Base-by-base conservation (phyloP, 2,329 filamentous ascomycete species). In the Monilinia aucupariae region DNA sequence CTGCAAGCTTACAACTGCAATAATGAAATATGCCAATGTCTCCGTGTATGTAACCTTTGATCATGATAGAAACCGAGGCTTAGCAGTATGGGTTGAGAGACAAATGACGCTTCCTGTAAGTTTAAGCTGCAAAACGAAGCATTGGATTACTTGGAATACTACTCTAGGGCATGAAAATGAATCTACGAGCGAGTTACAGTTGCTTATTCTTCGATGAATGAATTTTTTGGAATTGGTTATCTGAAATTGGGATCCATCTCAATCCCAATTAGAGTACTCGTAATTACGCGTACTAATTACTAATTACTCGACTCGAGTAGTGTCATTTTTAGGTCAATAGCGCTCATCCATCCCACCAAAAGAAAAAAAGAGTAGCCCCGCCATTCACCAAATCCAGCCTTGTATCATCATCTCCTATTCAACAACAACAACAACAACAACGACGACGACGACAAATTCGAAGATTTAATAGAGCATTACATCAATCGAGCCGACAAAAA, bases 331-430 rank as follows among this genome's bases (percentile, higher is more conserved):
- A 30, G 51, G 20, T 43, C 39, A 17, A 17, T 41, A 13, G 43
- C n/a, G 4, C 17, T 30, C 37, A 39, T 27, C 17, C 43, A 53
- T 60, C 45, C 47, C 58, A 30, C 34, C 48, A 0, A 25, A 41
- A 43, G 37, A 30, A 43, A 54, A 59, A 54, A 61, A 59, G 20
- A 59, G 34, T 53, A 25, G 58, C 48, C 58, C 58, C 48, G 50
- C 59, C 49, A 45, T 45, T 41, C n/a, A 45, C 22, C n/a, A 30
- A 61, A 43, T 17, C 47, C 48, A 58, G 43, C 52, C 43, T 58
- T 58, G 5, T 32, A 49, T 62, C 25, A 45, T 17, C 47, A 39
- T 47, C 22, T n/a, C n/a, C n/a, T 32, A 58, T 34, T n/a, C 54
- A 58, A 41, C 27, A 47, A 47, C 54, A 34, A 47, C 7, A 3